Evolutionary conservation across 192 early-diverging fungal genomes (phyloP), one percentile per base, ranked within the genome.

Genomic region (Linnemannia hyalina): DNA sequence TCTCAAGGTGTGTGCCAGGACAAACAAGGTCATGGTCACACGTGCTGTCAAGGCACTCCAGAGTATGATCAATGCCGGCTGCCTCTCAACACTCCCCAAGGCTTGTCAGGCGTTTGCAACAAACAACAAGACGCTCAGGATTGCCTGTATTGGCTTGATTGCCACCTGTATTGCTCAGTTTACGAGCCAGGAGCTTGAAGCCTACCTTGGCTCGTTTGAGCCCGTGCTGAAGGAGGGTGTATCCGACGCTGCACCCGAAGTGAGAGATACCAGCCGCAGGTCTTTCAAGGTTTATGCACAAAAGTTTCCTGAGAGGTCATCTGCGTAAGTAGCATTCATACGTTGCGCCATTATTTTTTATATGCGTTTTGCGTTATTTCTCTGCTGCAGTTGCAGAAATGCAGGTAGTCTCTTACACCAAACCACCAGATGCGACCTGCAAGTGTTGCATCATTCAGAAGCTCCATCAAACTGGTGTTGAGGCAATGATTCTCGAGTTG

Each of bases 21-120:
- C 95, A n/a, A 96, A 96, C 89, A 94, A 94, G 78, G 92, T 96
- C 38, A 92, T 94, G 88, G 91, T 95, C 44, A 89, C 88, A 6
- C 91, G 93, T 57, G 93, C 92, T 8, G 80, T 91, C 41, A 90
- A 91, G 75, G 93, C 94, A 38, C 80, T 96, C 47, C 92, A 89
- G 22, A 89, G 89, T 2, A 93, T 95, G 0, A 93, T 96, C 75
- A 91, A 91, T n/a, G 81, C 91, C 29, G 86, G 90, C 18, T 89
- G 91, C 40, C 72, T 94, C 11, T 83, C 93, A 13, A 82, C 89
- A 32, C 85, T 93, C 36, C 91, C 92, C 11, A 90, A 88, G 29
- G 89, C 95, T 35, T 92, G 92, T 74, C 88, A 91, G 32, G 88
- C 91, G 1, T 82, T 93, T 18, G 65, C 89, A 22, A 88, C 94